Evolutionary conservation across 139 green algal genomes (phyloP), one percentile per base, ranked within the genome.

Genomic region (Nannochloris sp.): DNA sequence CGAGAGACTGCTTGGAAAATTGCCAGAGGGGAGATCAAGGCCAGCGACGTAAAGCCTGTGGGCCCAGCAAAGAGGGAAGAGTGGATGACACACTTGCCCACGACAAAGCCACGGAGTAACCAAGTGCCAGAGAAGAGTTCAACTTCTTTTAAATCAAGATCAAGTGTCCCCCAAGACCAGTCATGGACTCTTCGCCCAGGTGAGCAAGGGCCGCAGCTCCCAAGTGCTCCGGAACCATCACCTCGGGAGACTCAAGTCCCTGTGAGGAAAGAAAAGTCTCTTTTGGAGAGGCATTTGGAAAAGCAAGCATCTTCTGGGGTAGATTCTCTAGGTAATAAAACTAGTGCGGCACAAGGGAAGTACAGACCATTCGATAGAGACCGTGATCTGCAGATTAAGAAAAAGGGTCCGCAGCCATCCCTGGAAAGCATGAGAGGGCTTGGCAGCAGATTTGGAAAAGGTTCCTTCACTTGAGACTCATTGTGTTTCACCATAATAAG

Each of bases 51-150:
- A 59, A 83, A 66, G 79, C 71, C 3, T 77, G 69, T 5, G 69
- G 12, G 26, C 5, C 29, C 16, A 44, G 28, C 20, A 45, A 16
- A 26, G 48, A 71, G 87, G 0, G 87, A 90, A 5, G 55, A 56
- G 5, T 94, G 87, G 87, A 94, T 94, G 86, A 94, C 86, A 6
- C 79, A 87, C 11, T 80, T 94, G 55, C 87, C 72, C 6, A 64
- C 63, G 4, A 78, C 82, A 70, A 56, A 69, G 48, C 6, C 25
- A 8, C 8, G 31, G 14, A 64, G 33, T 33, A 45, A n/a, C 23
- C 14, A 37, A 40, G 33, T 59, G 23, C 25, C 25, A 17, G 14
- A 16, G 25, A 16, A 36, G 20, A 59, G 23, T 30, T n/a, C 25
- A 33, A 37, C n/a, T 20, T 14, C 5, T 13, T 33, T 59, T n/a